Evolutionary conservation across 768 basidiomycete species (phyloP), one percentile per base, ranked within the genome.

Genomic region (Podaxis pistillaris): DNA sequence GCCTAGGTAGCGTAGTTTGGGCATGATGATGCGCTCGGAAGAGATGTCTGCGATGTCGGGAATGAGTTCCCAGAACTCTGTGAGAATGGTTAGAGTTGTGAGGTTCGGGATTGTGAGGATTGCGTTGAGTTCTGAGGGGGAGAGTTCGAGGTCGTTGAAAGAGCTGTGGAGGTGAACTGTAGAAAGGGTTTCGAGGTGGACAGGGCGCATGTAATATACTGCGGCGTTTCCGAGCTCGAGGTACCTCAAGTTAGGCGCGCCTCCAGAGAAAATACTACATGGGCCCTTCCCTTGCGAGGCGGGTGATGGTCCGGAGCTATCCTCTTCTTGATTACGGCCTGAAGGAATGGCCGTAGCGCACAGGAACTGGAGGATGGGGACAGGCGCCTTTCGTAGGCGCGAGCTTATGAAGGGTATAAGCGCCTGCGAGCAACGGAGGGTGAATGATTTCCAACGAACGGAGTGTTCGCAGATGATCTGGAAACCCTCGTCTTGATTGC

Each of bases 21-120:
- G 15, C 61, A 62, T 62, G 36, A 62, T 24, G 13, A 62, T 62
- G 11, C 61, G 44, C 26, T 44, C 47, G 4, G 46, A 33, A 8
- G 54, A 56, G 46, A 62, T 62, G 12, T 62, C 54, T 28, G 54
- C 33, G 47, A 62, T 49, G 33, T 62, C 55, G 33, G 61, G 54
- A 49, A 62, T 56, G 54, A 62, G 61, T 2, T 62, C 61, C 61
- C 61, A 62, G 61, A 62, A 62, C 24, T 62, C 61, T 19, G 61
- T 56, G 33, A 62, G 61, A 40, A 62, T 38, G 37, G 61, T 62
- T 47, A 62, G 61, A 17, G 61, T 56, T 1, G 61, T 56, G 17
- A 62, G 61, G 33, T 56, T 62, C 15, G 61, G 61, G 37, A 62
- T 56, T 7, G 61, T 50, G 22, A 62, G 44, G 13, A 62, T 17